These are phyloP conservation scores for Dioscorea dumetorum DNA, from an alignment of 106 monocot genomes.

Conservation along the genomic window DNA sequence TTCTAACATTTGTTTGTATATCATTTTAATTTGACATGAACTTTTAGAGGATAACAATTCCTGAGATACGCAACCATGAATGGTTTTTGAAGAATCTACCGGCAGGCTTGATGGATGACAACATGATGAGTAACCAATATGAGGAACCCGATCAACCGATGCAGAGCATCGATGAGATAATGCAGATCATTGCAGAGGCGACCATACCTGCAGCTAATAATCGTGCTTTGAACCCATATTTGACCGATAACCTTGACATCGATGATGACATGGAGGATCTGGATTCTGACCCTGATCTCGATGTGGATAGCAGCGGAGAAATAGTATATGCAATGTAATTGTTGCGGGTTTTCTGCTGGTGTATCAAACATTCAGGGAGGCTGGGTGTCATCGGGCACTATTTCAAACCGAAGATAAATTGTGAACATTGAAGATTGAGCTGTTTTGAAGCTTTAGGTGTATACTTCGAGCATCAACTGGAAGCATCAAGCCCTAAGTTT, in stretches of 20 bases:
- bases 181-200: conserved; percentile 91
- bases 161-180: conserved; percentile 51
- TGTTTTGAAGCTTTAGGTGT: too few relatives aligned
- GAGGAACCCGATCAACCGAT: conserved; percentile 61
- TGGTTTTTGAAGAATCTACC: conserved; percentile 84
- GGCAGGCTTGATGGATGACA: conserved; percentile 61
- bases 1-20: not conserved
- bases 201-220: conserved; percentile 64
- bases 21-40: not conserved
- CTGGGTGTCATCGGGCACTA: too few relatives aligned
- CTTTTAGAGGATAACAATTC: conserved; percentile 66
- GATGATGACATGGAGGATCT: conserved; percentile 78
- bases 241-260: conserved; percentile 41
- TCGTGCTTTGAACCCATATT: conserved; percentile 31
- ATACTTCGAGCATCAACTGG: too few relatives aligned
- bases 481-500: too few relatives aligned
- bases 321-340: conserved; percentile 69
- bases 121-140: conserved; percentile 33
- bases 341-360: not conserved
- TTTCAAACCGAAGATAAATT: too few relatives aligned
- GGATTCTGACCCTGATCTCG: conserved; percentile 71
- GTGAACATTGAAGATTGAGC: too few relatives aligned
- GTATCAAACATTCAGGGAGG: too few relatives aligned
- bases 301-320: conserved; percentile 82
- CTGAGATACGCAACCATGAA: conserved; percentile 59